These are phyloP conservation scores for Podaxis carcinomalis DNA, from an alignment of 768 basidiomycete species.

Conservation along the genomic window DNA sequence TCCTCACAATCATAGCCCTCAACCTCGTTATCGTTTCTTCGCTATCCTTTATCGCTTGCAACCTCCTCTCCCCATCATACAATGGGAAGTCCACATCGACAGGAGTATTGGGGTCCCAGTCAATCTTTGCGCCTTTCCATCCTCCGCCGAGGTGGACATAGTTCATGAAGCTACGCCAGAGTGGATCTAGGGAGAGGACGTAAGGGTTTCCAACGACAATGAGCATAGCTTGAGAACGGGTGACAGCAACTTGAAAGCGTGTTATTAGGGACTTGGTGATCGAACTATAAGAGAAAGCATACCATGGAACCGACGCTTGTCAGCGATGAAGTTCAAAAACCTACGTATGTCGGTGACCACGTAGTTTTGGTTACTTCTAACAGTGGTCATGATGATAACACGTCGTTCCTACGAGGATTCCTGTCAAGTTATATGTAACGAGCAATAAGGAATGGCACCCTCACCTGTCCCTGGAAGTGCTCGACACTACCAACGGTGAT, in stretches of 20 bases:
- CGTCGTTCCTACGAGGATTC: slow-evolving; percentile 40
- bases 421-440: slow-evolving; percentile 2
- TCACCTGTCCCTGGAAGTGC: slow-evolving; percentile 65
- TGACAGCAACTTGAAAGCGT: slow-evolving; percentile 25
- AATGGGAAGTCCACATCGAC: slow-evolving; percentile 17
- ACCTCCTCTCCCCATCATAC: slow-evolving; percentile 28
- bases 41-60: slow-evolving; percentile 27
- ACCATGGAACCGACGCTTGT: slow-evolving; percentile 57
- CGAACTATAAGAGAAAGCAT: neutral
- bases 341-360: slow-evolving; percentile 46
- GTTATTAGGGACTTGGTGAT: too few relatives aligned
- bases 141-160: slow-evolving; percentile 50
- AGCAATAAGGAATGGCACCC: slow-evolving; percentile 12
- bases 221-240: slow-evolving; percentile 54
- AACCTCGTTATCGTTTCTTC: slow-evolving; percentile 32
- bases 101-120: slow-evolving; percentile 12
- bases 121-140: slow-evolving; percentile 40
- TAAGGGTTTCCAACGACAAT: slow-evolving; percentile 56
- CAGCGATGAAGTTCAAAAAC: slow-evolving; percentile 55
- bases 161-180: slow-evolving; percentile 58
- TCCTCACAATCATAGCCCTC: slow-evolving; percentile 27
- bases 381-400: slow-evolving; percentile 56
- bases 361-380: slow-evolving; percentile 48
- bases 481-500: slow-evolving; percentile 67
- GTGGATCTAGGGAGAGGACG: slow-evolving; percentile 55